A percentile compares a stretch with the other conserved stretches of the same genome.
Evolutionary conservation across 2,329 filamentous ascomycete genomes (phyloP).

Genomic region (Penicillium italicum): DNA sequence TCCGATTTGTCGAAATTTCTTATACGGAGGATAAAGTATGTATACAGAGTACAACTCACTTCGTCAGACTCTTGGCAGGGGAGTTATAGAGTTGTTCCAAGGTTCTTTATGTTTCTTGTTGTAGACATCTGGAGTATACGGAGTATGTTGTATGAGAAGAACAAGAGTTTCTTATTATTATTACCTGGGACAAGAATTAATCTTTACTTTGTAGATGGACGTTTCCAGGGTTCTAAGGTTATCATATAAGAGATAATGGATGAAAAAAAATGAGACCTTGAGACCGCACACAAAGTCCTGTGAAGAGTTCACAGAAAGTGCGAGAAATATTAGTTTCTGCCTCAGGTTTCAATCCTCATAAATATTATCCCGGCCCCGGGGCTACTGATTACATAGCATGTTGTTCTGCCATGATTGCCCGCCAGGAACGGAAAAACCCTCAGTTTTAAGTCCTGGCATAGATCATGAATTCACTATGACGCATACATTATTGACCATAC

Average conservation of each 20-base stretch:
- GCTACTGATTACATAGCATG: background rate
- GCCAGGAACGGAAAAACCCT: background rate
- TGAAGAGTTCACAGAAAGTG: background rate
- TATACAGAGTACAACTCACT: no score
- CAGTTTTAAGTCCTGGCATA: no score
- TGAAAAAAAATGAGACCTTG: background rate
- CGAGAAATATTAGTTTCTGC: background rate
- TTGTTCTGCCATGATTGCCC: no score
- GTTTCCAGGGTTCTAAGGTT: no score
- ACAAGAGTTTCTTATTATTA: background rate
- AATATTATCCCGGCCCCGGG: background rate
- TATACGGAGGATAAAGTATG: no score
- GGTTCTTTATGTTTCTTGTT: no score
- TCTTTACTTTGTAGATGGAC: no score
- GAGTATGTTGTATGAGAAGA: no score
- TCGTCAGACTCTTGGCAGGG: background rate
- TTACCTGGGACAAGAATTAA: no score
- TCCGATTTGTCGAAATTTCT: background rate
- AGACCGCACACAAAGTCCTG: background rate
- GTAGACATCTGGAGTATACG: no score
- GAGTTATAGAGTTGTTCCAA: background rate
- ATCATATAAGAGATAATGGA: no score
- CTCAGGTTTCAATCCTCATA: background rate
- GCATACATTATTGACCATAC: background rate
- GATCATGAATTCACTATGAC: conserved; percentile 19